These are phyloP conservation scores for Tagetes erecta DNA, from an alignment of 129 eudicot species.

Conservation along the genomic window DNA sequence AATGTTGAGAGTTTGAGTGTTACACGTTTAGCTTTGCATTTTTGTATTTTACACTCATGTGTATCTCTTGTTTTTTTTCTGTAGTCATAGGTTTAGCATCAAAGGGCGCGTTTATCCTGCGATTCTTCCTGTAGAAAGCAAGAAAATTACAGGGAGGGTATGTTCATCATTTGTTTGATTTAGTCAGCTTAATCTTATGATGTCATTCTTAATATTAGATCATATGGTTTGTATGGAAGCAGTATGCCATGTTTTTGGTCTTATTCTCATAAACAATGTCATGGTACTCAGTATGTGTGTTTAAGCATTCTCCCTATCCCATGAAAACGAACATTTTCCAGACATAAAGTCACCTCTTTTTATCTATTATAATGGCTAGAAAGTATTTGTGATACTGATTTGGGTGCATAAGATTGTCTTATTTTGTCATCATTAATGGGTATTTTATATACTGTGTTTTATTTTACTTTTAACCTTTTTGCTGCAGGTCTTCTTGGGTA, in stretches of 20 bases:
- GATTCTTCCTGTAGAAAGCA: constrained; percentile 74
- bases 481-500: constrained; percentile 69
- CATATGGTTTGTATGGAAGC: neutral
- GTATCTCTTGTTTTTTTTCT: constrained; percentile 26
- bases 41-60: constrained; percentile 10
- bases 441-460: neutral
- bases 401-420: neutral
- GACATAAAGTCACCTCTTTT: neutral
- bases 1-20: neutral
- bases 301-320: constrained; percentile 9
- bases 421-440: neutral
- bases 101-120: constrained; percentile 96
- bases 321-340: neutral
- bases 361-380: neutral
- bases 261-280: neutral
- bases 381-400: neutral
- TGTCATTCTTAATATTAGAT: neutral
- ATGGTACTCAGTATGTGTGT: neutral
- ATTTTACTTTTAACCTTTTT: neutral
- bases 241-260: neutral
- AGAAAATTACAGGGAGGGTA: constrained; percentile 74
- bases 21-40: constrained; percentile 9
- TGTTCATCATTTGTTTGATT: constrained; percentile 25
- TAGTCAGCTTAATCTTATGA: constrained; percentile 12
- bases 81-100: constrained; percentile 89